Evolutionary conservation across 2,329 filamentous ascomycete genomes (phyloP).

Genomic region (Allantophomopsis cytisporea): DNA sequence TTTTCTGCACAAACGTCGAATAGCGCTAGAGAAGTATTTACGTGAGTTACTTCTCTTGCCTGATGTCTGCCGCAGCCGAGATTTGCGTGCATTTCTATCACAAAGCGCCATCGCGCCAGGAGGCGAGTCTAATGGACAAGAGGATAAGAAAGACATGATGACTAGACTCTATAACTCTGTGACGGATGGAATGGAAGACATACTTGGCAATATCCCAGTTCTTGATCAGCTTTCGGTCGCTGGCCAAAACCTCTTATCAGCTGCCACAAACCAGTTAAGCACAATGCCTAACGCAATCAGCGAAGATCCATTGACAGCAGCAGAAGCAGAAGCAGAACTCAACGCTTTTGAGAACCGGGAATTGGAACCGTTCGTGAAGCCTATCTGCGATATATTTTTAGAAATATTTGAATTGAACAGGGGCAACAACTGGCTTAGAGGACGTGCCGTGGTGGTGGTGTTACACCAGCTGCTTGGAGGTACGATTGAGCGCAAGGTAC

Average conservation of each 20-base stretch:
- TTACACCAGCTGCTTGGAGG: slow-evolving; percentile 90
- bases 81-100: slow-evolving; percentile 83
- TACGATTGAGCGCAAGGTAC: slow-evolving; percentile 89
- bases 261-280: slow-evolving; percentile 52
- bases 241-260: slow-evolving; percentile 79
- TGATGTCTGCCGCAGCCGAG: slow-evolving; percentile 86
- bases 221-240: slow-evolving; percentile 88
- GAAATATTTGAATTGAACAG: slow-evolving; percentile 91
- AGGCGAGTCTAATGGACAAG: slow-evolving; percentile 36
- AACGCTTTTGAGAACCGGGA: slow-evolving; percentile 86
- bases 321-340: slow-evolving; percentile 86
- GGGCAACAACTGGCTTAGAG: slow-evolving; percentile 94
- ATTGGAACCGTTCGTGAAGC: slow-evolving; percentile 91
- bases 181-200: slow-evolving; percentile 95
- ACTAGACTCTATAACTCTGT: slow-evolving; percentile 93
- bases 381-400: slow-evolving; percentile 93
- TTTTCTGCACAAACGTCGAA: slow-evolving; percentile 78
- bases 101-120: slow-evolving; percentile 65
- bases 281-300: slow-evolving; percentile 36
- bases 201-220: slow-evolving; percentile 89
- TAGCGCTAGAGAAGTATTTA: slow-evolving; percentile 76
- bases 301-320: slow-evolving; percentile 36
- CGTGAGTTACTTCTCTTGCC: slow-evolving; percentile 71
- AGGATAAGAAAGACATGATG: slow-evolving; percentile 76
- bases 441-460: slow-evolving; percentile 88